Conservation (phyloP, 805 yeast species). For the Metschnikowia koreensis region DNA sequence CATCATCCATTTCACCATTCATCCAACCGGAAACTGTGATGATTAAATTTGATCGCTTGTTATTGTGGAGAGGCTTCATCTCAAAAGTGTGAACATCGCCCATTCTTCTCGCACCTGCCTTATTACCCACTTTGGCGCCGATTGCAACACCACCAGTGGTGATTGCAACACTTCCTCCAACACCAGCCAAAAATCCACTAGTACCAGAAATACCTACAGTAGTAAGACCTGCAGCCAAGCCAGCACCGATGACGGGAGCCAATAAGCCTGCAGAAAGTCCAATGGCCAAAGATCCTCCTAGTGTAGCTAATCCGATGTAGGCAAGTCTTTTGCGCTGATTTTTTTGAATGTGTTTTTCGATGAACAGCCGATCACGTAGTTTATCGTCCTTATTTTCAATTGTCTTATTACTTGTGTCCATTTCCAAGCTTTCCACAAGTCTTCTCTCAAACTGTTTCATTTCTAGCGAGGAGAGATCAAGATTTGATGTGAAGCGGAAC, state of each 20-base stretch:
- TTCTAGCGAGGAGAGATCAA: conserved; percentile 64
- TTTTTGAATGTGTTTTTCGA: conserved; percentile 68
- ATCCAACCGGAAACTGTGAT: conserved; percentile 97
- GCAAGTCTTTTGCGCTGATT: conserved; percentile 67
- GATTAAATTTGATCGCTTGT: conserved; percentile 80
- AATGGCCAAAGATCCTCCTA: conserved; percentile 91
- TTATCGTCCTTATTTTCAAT: conserved; percentile 68
- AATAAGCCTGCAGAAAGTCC: conserved; percentile 93
- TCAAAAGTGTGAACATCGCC: conserved; percentile 95
- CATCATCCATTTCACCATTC: conserved; percentile 93
- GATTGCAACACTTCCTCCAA: conserved; percentile 93
- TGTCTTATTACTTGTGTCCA: conserved; percentile 54
- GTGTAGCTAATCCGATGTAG: conserved; percentile 90
- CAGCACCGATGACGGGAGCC: conserved; percentile 98
- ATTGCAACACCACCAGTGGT: conserved; percentile 88
- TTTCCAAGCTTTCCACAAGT: conserved; percentile 84
- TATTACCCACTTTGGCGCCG: conserved; percentile 86
- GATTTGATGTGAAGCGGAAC: conserved; percentile 58
- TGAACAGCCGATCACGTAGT: conserved; percentile 72
- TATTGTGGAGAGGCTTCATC: conserved; percentile 87
- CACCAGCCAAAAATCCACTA: conserved; percentile 87
- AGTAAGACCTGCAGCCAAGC: conserved; percentile 93
- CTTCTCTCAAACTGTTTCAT: conserved; percentile 86
- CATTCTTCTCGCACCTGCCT: conserved; percentile 81
- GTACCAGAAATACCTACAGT: conserved; percentile 96